Conservation (phyloP, 805 yeast species). For the Candida khao-thaluensis region DNA sequence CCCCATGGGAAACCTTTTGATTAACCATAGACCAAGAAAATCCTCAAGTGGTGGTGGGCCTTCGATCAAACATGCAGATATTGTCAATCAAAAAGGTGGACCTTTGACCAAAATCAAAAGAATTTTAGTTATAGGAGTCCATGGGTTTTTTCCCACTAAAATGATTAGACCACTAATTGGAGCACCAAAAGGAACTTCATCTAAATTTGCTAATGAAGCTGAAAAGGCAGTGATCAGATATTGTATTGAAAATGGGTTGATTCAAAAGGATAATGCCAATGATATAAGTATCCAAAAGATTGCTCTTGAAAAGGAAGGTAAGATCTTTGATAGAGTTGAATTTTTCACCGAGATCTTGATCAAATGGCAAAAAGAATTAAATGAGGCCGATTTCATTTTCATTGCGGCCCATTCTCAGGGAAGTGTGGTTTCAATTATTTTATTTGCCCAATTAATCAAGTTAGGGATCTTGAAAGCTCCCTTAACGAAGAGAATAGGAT, state of each 20-base stretch:
- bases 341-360: slow-evolving; percentile 70
- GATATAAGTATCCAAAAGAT: slow-evolving; percentile 70
- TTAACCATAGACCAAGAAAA: slow-evolving; percentile 24
- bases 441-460: slow-evolving; percentile 72
- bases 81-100: slow-evolving; percentile 27
- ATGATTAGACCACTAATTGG: slow-evolving; percentile 86
- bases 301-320: slow-evolving; percentile 93
- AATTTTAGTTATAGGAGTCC: slow-evolving; percentile 86
- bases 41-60: slow-evolving; percentile 10
- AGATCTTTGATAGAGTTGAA: slow-evolving; percentile 79
- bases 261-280: slow-evolving; percentile 30
- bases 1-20: slow-evolving; percentile 40
- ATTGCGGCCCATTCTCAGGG: slow-evolving; percentile 97
- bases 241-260: slow-evolving; percentile 46
- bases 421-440: slow-evolving; percentile 81
- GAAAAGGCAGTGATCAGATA: slow-evolving; percentile 69
- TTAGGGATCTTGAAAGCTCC: slow-evolving; percentile 45
- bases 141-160: slow-evolving; percentile 91
- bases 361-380: slow-evolving; percentile 61
- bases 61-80: slow-evolving; percentile 10
- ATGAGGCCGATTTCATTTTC: slow-evolving; percentile 78
- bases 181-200: slow-evolving; percentile 94
- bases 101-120: slow-evolving; percentile 44
- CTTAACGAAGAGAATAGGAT: slow-evolving; percentile 52
- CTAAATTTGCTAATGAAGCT: slow-evolving; percentile 87